A percentile compares a stretch with the other conserved stretches of the same genome.
Conservation (phyloP, 352 stramenopile species). For the Phytophthora agathidicida region DNA sequence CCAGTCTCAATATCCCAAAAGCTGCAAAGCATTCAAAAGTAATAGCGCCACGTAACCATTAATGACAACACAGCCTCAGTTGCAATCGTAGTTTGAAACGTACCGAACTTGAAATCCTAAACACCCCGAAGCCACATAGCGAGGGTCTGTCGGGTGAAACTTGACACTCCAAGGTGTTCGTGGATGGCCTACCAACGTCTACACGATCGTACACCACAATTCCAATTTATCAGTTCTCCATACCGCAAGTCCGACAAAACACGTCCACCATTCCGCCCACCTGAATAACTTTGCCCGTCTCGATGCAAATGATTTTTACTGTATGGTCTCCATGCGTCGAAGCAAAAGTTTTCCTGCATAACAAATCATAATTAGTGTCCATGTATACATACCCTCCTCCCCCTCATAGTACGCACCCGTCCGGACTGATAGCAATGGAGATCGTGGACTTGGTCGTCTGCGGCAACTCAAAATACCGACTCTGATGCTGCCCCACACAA, state of each 20-base stretch:
- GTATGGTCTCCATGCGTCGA: conserved; percentile 98
- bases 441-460: conserved; percentile 90
- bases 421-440: conserved; percentile 87
- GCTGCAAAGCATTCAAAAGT: conserved; percentile 27
- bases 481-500: conserved; percentile 63
- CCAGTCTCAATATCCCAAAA: conserved; percentile 91
- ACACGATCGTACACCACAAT: conserved; percentile 6
- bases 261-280: conserved; percentile 27
- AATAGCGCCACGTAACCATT: too few relatives aligned
- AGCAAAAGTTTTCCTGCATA: conserved; percentile 90
- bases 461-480: conserved; percentile 84
- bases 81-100: background rate
- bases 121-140: conserved; percentile 97
- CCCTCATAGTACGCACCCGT: conserved; percentile 52
- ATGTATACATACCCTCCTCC: too few relatives aligned
- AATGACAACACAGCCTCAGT: too few relatives aligned
- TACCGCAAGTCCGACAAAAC: conserved; percentile 5
- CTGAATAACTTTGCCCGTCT: conserved; percentile 85
- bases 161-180: conserved; percentile 98
- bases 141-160: conserved; percentile 95
- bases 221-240: conserved; percentile 3
- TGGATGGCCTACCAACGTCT: conserved; percentile 86
- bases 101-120: conserved; percentile 95
- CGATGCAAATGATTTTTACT: conserved; percentile 97
- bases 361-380: background rate